phyloP scores from a whole-genome alignment of 352 stramenopile species.

The Phytophthora sansomeana region DNA sequence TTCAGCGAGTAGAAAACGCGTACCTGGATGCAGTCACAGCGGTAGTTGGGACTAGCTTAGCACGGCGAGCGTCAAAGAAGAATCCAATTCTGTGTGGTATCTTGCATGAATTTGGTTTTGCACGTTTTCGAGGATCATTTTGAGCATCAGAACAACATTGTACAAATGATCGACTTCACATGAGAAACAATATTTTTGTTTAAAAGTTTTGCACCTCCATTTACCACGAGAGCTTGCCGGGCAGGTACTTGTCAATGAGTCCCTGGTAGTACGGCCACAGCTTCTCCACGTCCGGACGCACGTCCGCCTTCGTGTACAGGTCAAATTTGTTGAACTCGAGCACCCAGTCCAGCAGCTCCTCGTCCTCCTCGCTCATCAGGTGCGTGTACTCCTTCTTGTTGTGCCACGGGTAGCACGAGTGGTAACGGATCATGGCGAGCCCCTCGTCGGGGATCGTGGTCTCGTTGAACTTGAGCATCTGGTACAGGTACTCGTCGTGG shows the following conservation, averaged over 20 bases:
- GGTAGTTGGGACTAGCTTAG: no score
- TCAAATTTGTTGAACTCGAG: slow-evolving; percentile 95
- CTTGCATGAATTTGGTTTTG: no score
- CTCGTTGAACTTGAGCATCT: slow-evolving; percentile 93
- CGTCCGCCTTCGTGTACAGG: slow-evolving; percentile 93
- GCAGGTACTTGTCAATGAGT: slow-evolving; percentile 93
- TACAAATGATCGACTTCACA: no score
- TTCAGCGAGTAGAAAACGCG: no score
- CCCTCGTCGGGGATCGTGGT: slow-evolving; percentile 88
- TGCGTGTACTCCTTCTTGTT: slow-evolving; percentile 93
- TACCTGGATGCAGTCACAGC: no score
- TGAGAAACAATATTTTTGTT: no score
- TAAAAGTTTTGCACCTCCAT: no score
- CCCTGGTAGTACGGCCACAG: slow-evolving; percentile 94
- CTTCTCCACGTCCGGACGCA: slow-evolving; percentile 75
- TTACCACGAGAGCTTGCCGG: slow-evolving; percentile 81
- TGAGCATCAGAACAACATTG: no score
- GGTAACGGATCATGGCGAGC: slow-evolving; percentile 94
- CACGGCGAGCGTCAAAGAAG: no score
- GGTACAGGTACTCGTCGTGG: slow-evolving; percentile 95
- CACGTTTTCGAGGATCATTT: no score
- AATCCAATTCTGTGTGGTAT: no score
- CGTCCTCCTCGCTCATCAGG: slow-evolving; percentile 89
- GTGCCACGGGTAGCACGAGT: slow-evolving; percentile 95
- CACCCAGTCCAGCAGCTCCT: slow-evolving; percentile 91